Percentiles rank a stretch among this genome's conserved stretches.
These are phyloP conservation scores for Argentina anserina DNA, from an alignment of 306 rosid species.

Conservation along the genomic window DNA sequence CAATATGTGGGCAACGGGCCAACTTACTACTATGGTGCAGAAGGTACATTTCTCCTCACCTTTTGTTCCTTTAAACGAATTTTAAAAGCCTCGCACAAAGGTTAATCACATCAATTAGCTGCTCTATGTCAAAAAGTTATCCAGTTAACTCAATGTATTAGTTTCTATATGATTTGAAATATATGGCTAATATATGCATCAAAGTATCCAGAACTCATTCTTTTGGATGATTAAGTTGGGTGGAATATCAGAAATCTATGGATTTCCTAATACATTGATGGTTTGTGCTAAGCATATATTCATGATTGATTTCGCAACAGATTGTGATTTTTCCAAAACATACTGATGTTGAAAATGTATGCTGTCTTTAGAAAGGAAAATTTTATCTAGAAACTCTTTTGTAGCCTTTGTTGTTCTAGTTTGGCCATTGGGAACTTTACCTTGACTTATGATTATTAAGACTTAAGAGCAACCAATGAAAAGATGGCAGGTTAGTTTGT, in stretches of 20 bases:
- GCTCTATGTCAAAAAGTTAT: background rate
- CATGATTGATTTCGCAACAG: background rate
- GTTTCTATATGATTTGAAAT: background rate
- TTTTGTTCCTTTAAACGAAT: background rate
- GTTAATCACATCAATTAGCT: background rate
- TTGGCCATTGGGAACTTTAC: background rate
- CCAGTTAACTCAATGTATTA: background rate
- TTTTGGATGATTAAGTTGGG: background rate
- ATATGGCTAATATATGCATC: background rate
- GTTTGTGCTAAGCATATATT: background rate
- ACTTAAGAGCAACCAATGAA: background rate
- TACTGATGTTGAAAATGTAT: background rate
- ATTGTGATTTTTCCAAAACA: background rate
- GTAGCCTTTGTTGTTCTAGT: background rate
- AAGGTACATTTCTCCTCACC: conserved; percentile 51
- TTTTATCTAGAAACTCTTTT: too few species aligned
- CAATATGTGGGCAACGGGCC: conserved; percentile 66
- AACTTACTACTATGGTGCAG: conserved; percentile 92
- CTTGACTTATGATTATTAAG: background rate
- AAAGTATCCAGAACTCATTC: background rate
- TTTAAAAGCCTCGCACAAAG: background rate
- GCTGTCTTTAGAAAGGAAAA: background rate
- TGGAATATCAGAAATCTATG: background rate
- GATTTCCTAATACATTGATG: background rate
- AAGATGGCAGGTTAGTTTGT: background rate